Percentiles rank a stretch among this genome's conserved stretches.
These are phyloP conservation scores for Ephemerocybe angulata DNA, from an alignment of 768 basidiomycete species.

Conservation along the genomic window DNA sequence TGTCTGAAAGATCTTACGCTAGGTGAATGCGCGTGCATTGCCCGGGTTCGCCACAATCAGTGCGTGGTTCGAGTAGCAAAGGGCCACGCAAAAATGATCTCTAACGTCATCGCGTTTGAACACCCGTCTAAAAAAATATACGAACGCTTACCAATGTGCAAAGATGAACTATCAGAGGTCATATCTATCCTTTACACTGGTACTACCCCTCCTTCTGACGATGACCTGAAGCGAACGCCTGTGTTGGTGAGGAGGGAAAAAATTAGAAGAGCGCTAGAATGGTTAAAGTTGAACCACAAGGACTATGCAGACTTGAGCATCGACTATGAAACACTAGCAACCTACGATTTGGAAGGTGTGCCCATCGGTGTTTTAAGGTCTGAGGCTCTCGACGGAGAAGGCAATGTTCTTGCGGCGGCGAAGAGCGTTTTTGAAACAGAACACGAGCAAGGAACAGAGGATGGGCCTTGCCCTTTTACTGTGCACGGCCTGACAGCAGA, in stretches of 20 bases:
- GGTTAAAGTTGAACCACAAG: slow-evolving; percentile 32
- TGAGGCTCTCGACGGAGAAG: slow-evolving; percentile 12
- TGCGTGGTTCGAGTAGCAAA: slow-evolving; percentile 26
- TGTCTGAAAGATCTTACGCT: slow-evolving; percentile 23
- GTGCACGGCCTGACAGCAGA: slow-evolving; percentile 33
- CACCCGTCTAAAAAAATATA: slow-evolving; percentile 24
- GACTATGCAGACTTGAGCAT: slow-evolving; percentile 31
- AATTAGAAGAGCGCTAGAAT: slow-evolving; percentile 27
- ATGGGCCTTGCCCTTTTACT: slow-evolving; percentile 33
- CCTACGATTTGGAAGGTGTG: slow-evolving; percentile 21
- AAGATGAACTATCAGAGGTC: slow-evolving; percentile 20
- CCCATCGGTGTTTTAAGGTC: slow-evolving; percentile 18
- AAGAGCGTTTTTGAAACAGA: slow-evolving; percentile 24
- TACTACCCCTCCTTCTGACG: neutral
- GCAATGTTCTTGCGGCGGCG: slow-evolving; percentile 19
- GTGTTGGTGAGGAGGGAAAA: slow-evolving; percentile 19
- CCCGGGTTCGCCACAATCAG: slow-evolving; percentile 21
- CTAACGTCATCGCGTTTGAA: slow-evolving; percentile 28
- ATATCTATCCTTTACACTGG: slow-evolving; percentile 12
- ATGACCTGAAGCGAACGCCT: slow-evolving; percentile 3
- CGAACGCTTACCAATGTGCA: slow-evolving; percentile 20
- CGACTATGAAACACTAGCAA: slow-evolving; percentile 19
- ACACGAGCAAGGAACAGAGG: slow-evolving; percentile 23
- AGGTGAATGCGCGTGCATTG: slow-evolving; percentile 25
- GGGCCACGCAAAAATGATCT: slow-evolving; percentile 24